Conservation (phyloP, 164 flowering plant species). For the Magnolia kwangsiensis region DNA sequence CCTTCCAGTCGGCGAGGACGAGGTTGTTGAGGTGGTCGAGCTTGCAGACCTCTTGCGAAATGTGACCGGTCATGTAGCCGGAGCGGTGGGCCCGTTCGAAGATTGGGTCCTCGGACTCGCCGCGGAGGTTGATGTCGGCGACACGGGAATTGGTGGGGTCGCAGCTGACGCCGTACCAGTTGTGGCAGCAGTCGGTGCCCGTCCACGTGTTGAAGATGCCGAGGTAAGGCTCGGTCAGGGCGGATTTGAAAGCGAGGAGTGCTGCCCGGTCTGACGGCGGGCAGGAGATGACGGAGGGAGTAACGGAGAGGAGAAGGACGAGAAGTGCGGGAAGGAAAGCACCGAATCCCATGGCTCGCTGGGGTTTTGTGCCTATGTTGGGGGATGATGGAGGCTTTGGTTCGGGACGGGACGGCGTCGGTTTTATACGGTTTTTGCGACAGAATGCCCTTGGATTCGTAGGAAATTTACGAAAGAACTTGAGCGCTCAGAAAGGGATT, state of each 20-base stretch:
- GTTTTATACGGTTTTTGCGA: background rate
- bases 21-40: slow-evolving; percentile 58
- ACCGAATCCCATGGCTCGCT: slow-evolving; percentile 1
- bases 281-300: slow-evolving; percentile 36
- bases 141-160: slow-evolving; percentile 58
- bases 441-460: background rate
- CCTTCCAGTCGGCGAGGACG: slow-evolving; percentile 62
- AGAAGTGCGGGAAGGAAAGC: background rate
- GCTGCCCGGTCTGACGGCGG: slow-evolving; percentile 72
- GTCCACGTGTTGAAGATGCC: slow-evolving; percentile 87
- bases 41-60: slow-evolving; percentile 69
- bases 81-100: slow-evolving; percentile 47
- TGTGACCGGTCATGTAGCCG: slow-evolving; percentile 77
- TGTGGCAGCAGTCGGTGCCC: slow-evolving; percentile 69
- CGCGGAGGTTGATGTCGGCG: slow-evolving; percentile 75
- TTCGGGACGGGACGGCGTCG: background rate
- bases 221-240: slow-evolving; percentile 57
- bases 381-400: background rate
- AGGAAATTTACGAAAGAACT: background rate
- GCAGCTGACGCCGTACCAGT: slow-evolving; percentile 88
- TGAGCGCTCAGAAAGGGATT: background rate
- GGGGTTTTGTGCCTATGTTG: background rate
- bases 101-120: slow-evolving; percentile 82
- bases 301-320: slow-evolving; percentile 5
- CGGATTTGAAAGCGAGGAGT: slow-evolving; percentile 49